Evolutionary conservation across 1,139 yeast genomes (phyloP).

Genomic region (Blastobotrys capitulatus): DNA sequence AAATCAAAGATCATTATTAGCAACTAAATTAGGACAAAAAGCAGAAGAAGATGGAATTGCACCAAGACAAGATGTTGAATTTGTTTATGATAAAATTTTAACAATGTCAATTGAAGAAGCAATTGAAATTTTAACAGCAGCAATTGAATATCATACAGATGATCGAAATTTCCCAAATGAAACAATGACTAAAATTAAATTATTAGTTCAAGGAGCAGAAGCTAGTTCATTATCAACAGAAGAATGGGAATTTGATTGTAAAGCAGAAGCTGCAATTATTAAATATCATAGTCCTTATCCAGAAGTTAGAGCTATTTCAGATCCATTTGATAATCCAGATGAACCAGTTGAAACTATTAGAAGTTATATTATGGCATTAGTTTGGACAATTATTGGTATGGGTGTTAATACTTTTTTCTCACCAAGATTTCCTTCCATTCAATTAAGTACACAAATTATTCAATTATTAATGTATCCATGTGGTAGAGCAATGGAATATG

Average conservation of each 20-base stretch:
- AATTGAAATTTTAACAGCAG: constrained; percentile 38
- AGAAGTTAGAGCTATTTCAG: constrained; percentile 54
- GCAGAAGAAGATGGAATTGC: constrained; percentile 12
- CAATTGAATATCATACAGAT: constrained; percentile 39
- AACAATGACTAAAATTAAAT: constrained; percentile 16
- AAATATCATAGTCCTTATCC: constrained; percentile 57
- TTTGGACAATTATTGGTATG: constrained; percentile 53
- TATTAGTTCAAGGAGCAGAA: constrained; percentile 17
- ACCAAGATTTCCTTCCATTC: constrained; percentile 50
- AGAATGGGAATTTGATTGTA: constrained; percentile 28
- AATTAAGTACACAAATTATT: constrained; percentile 43
- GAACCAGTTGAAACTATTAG: constrained; percentile 52
- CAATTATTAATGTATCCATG: constrained; percentile 56
- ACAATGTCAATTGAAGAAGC: constrained; percentile 40
- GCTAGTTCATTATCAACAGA: constrained; percentile 26
- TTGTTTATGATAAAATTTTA: constrained; percentile 39
- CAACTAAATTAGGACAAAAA: constrained; percentile 3
- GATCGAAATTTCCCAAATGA: constrained; percentile 48
- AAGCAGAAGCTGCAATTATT: constrained; percentile 43
- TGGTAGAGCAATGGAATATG: constrained; percentile 36
- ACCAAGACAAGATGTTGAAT: constrained; percentile 21
- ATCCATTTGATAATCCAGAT: constrained; percentile 44
- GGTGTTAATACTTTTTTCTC: constrained; percentile 55
- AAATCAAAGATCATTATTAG: constrained; percentile 1
- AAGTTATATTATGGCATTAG: constrained; percentile 48